A percentile compares a stretch with the other conserved stretches of the same genome.
Evolutionary conservation across 2,329 filamentous ascomycete species (phyloP).

Genomic region (Coniochaeta ligniaria): DNA sequence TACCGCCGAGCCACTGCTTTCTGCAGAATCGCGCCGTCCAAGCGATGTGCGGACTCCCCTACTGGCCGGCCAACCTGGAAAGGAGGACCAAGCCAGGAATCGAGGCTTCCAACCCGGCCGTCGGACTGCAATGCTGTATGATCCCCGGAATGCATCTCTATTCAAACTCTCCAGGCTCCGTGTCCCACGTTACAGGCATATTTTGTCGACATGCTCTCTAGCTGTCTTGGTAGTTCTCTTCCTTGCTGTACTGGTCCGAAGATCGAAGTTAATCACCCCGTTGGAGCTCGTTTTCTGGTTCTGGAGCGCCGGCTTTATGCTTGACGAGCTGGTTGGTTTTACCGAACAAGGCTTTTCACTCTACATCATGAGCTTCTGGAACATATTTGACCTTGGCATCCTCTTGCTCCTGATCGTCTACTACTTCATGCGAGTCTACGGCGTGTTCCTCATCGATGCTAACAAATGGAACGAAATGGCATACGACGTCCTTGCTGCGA

Average conservation of each 20-base stretch:
- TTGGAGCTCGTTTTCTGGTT: conserved; percentile 93
- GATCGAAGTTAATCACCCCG: conserved; percentile 72
- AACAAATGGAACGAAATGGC: conserved; percentile 73
- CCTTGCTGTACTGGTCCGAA: conserved; percentile 68
- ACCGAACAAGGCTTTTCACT: conserved; percentile 94
- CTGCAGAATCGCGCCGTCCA: conserved; percentile 22
- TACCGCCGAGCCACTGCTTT: conserved; percentile 13
- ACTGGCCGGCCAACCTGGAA: conserved; percentile 29
- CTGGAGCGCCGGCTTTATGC: conserved; percentile 95
- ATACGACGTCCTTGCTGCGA: conserved; percentile 89
- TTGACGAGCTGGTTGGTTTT: conserved; percentile 92
- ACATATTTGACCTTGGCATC: conserved; percentile 88
- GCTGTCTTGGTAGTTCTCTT: conserved; percentile 80
- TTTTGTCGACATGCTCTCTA: conserved; percentile 82
- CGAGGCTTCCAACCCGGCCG: conserved; percentile 34
- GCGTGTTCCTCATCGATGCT: conserved; percentile 73
- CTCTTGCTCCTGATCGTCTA: conserved; percentile 79
- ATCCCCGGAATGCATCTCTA: conserved; percentile 80
- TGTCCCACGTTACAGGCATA: conserved; percentile 85
- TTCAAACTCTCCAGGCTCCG: conserved; percentile 88
- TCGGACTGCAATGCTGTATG: conserved; percentile 79
- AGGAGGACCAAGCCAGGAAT: conserved; percentile 19
- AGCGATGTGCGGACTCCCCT: conserved; percentile 43
- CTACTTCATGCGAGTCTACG: conserved; percentile 83
- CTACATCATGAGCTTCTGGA: conserved; percentile 98